Evolutionary conservation across 768 basidiomycete species (phyloP).

Genomic region (Tremella yokohamensis): DNA sequence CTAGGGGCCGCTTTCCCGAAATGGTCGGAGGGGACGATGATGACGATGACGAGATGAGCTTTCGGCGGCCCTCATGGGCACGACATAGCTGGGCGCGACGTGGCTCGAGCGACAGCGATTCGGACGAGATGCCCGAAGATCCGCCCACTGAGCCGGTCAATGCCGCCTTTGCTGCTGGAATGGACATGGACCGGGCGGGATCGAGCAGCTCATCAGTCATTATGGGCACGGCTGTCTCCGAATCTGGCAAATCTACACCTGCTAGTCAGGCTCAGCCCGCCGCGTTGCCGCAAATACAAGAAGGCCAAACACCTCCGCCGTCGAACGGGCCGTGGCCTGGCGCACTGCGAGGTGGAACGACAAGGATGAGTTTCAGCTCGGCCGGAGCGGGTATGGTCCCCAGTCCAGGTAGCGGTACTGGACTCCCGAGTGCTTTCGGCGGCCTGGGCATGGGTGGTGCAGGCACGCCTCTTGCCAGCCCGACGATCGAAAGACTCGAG

Average conservation of each 20-base stretch:
- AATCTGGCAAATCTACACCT: slow-evolving; percentile 33
- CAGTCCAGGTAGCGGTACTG: slow-evolving; percentile 32
- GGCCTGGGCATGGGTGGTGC: slow-evolving; percentile 35
- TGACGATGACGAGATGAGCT: slow-evolving; percentile 28
- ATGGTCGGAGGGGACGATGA: slow-evolving; percentile 44
- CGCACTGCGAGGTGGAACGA: slow-evolving; percentile 2
- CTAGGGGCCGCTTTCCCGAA: slow-evolving; percentile 42
- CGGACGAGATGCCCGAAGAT: slow-evolving; percentile 30
- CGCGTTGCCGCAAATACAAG: not conserved
- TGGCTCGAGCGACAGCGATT: slow-evolving; percentile 34
- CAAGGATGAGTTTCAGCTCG: slow-evolving; percentile 29
- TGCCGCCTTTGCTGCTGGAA: slow-evolving; percentile 42
- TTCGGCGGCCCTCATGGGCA: slow-evolving; percentile 18
- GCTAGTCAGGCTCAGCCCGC: slow-evolving; percentile 4
- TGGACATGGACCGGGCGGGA: slow-evolving; percentile 43
- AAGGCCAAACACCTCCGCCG: slow-evolving; percentile 28
- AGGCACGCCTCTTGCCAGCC: slow-evolving; percentile 40
- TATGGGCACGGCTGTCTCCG: not conserved
- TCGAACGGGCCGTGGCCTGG: slow-evolving; percentile 15
- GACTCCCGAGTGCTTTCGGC: slow-evolving; percentile 40
- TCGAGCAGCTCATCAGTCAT: slow-evolving; percentile 17
- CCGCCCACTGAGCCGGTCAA: slow-evolving; percentile 38
- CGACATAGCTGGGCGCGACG: slow-evolving; percentile 24
- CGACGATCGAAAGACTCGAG: slow-evolving; percentile 39
- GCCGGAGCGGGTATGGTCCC: slow-evolving; percentile 31